These are phyloP conservation scores for Neoascochyta sp. DNA, from an alignment of 2,329 filamentous ascomycete species.

Conservation along the genomic window DNA sequence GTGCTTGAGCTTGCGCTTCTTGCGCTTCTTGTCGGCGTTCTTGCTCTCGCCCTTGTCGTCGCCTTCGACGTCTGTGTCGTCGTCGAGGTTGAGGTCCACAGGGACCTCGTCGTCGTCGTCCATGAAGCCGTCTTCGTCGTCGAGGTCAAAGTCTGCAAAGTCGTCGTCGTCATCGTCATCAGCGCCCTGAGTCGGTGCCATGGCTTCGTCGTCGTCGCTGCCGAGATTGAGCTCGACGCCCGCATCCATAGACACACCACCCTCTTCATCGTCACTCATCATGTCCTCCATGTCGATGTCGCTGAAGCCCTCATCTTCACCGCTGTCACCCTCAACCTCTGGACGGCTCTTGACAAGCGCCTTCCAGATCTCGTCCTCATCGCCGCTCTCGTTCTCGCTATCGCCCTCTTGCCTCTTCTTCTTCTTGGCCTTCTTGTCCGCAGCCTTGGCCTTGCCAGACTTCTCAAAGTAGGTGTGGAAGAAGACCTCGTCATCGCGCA, in stretches of 20 bases:
- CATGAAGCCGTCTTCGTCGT: conserved; percentile 54
- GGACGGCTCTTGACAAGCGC: conserved; percentile 78
- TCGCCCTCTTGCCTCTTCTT: conserved; percentile 43
- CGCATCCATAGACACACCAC: conserved; percentile 41
- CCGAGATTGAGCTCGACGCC: conserved; percentile 45
- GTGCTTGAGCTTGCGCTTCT: conserved; percentile 80
- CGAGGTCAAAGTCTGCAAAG: conserved; percentile 43
- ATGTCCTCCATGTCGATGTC: conserved; percentile 50
- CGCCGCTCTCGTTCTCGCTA: conserved; percentile 50
- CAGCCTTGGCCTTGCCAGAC: conserved; percentile 52
- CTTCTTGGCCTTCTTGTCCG: conserved; percentile 56
- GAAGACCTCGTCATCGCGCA: conserved; percentile 90
- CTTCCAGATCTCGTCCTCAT: conserved; percentile 85
- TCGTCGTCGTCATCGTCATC: conserved; percentile 32
- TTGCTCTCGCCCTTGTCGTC: too few relatives aligned
- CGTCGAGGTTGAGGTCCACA: conserved; percentile 44
- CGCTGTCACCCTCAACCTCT: conserved; percentile 67
- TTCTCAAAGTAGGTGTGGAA: conserved; percentile 96
- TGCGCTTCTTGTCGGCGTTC: conserved; percentile 53
- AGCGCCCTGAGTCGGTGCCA: conserved; percentile 41
- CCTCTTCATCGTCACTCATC: conserved; percentile 45
- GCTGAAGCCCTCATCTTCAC: conserved; percentile 53
- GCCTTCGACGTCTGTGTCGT: conserved; percentile 42
- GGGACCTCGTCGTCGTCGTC: conserved; percentile 56
- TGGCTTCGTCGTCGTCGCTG: conserved; percentile 48